These are phyloP conservation scores for Monosporascus sp. DNA, from an alignment of 2,329 filamentous ascomycete species.

Conservation along the genomic window DNA sequence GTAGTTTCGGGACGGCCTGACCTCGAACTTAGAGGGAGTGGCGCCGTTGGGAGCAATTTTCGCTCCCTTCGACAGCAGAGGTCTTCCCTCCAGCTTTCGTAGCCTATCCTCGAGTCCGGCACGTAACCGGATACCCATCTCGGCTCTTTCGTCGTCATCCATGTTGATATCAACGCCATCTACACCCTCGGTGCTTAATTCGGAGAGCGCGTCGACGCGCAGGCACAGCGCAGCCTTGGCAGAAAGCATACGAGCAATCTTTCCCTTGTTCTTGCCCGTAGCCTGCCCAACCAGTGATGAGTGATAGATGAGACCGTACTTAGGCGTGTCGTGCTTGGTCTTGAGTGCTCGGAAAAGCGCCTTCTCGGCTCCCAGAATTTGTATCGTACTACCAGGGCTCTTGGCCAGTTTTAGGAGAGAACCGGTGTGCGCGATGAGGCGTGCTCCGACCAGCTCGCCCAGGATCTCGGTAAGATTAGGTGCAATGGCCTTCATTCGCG, in stretches of 20 bases:
- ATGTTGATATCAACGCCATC: slow-evolving; percentile 46
- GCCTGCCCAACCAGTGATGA: slow-evolving; percentile 93
- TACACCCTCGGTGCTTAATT: slow-evolving; percentile 65
- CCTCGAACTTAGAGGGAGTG: slow-evolving; percentile 72
- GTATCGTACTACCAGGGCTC: slow-evolving; percentile 89
- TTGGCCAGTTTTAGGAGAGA: slow-evolving; percentile 94
- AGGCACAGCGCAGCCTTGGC: slow-evolving; percentile 91
- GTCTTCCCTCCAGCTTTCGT: slow-evolving; percentile 82
- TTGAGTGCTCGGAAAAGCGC: slow-evolving; percentile 96
- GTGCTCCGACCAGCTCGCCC: slow-evolving; percentile 87
- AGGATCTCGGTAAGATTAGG: slow-evolving; percentile 92
- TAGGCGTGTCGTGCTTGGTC: slow-evolving; percentile 98
- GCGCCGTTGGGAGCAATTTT: slow-evolving; percentile 69
- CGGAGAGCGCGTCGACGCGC: slow-evolving; percentile 82
- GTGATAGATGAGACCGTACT: slow-evolving; percentile 94
- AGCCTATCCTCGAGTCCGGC: slow-evolving; percentile 72
- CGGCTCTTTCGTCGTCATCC: slow-evolving; percentile 84
- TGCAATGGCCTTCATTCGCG: slow-evolving; percentile 93
- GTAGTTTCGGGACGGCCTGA: slow-evolving; percentile 92
- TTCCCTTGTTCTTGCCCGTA: slow-evolving; percentile 97
- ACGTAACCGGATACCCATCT: slow-evolving; percentile 68
- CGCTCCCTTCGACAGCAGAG: slow-evolving; percentile 69
- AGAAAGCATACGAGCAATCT: slow-evolving; percentile 94
- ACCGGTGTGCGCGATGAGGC: slow-evolving; percentile 90
- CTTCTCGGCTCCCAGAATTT: slow-evolving; percentile 98